Evolutionary conservation across 805 yeast genomes (phyloP).

Genomic region (Metschnikowia sp.): DNA sequence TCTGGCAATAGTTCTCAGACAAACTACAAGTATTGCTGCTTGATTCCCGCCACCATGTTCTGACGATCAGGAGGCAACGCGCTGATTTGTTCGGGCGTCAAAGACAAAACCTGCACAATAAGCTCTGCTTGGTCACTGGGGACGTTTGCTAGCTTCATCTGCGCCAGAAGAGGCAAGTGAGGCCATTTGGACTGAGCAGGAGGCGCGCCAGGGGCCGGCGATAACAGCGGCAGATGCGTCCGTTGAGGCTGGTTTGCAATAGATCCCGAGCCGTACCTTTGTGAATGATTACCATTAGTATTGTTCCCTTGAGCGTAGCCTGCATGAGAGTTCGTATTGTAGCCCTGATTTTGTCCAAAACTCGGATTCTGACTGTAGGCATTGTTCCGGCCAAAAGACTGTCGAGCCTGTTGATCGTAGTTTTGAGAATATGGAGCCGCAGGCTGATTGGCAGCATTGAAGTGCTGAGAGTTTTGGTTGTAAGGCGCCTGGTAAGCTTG

Average conservation of each 20-base stretch:
- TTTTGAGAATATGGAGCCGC: constrained; percentile 4
- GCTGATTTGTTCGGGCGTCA: constrained; percentile 48
- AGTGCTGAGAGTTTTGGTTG: constrained; percentile 1
- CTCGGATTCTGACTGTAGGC: not conserved
- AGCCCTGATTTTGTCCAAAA: constrained; percentile 8
- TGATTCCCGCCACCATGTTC: constrained; percentile 52
- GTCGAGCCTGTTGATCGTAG: constrained; percentile 4
- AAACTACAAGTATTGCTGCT: constrained; percentile 44
- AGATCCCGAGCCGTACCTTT: not conserved
- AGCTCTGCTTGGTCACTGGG: constrained; percentile 57
- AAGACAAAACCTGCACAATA: constrained; percentile 50
- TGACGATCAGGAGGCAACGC: constrained; percentile 50
- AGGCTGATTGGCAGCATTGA: not conserved
- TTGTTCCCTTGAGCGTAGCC: constrained; percentile 12
- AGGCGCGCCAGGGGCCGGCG: constrained; percentile 14
- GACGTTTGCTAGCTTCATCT: constrained; percentile 47
- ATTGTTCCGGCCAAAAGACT: not conserved
- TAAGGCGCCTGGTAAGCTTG: not conserved
- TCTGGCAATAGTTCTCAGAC: not conserved
- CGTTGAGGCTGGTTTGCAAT: not conserved
- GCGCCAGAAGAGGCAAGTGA: constrained; percentile 46
- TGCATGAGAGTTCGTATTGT: no score
- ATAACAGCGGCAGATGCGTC: constrained; percentile 4
- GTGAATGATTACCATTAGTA: constrained; percentile 3
- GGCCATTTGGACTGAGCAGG: constrained; percentile 37